Percentiles rank a stretch among this genome's conserved stretches.
Conservation (phyloP, 768 basidiomycete species). For the Phlebiopsis flavidoalba region DNA sequence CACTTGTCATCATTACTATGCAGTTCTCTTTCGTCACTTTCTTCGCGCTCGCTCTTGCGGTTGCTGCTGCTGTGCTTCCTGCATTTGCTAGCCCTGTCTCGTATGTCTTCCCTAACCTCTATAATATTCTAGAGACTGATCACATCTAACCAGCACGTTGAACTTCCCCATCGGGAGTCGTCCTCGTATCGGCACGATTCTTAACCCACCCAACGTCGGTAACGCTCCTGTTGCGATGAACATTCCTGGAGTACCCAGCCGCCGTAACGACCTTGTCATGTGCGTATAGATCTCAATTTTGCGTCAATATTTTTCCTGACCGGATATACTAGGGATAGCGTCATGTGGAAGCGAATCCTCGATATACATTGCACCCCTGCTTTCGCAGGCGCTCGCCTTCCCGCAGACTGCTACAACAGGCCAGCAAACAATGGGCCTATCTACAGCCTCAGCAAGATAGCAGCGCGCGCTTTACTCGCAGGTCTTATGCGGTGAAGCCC, state of each 20-base stretch:
- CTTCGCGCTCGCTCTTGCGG: not conserved
- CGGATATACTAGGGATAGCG: not conserved
- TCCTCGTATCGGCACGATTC: not conserved
- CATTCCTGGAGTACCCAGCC: not conserved
- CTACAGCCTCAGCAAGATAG: not conserved
- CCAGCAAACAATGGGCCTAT: not conserved
- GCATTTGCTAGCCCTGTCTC: not conserved
- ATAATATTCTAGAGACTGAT: too few relatives aligned
- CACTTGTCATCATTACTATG: not conserved
- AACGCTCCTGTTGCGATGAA: not conserved
- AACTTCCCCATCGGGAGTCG: not conserved
- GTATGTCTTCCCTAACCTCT: not conserved
- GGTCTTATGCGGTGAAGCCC: not conserved
- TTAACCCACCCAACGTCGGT: not conserved
- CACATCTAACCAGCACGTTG: not conserved
- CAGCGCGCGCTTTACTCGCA: not conserved
- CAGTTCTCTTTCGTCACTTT: not conserved
- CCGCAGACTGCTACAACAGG: not conserved
- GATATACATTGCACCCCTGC: not conserved
- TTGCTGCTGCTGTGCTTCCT: not conserved
- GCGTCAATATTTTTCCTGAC: not conserved
- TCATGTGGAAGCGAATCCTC: constrained; percentile 1
- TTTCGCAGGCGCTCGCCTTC: not conserved
- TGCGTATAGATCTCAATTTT: not conserved
- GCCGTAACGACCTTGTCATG: not conserved